Base-by-base conservation (phyloP, 2,329 filamentous ascomycete genomes). In the Ramichloridium luteum region DNA sequence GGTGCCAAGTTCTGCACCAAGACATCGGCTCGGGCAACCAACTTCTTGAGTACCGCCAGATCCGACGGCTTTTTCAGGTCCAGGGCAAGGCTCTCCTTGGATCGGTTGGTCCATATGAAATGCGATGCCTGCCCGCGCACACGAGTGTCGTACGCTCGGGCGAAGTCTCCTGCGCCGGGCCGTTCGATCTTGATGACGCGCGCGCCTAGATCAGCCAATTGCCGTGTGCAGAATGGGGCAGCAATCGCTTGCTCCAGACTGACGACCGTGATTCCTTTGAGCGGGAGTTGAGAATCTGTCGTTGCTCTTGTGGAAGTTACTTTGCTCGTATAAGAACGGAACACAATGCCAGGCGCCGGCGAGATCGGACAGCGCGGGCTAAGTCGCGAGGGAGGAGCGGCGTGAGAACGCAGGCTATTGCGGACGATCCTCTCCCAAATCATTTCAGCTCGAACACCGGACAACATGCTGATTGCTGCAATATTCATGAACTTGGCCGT, bases 1-100 rank as follows among this genome's bases (percentile, higher is more conserved):
- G 90, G 90, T 1, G 96, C 74, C 51, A 94, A 94, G 51, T 96
- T 98, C 55, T 98, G 90, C 0, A 96, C 88, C 1, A 98, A 65
- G 5, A 98, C 79, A 54, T 96, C 88, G 49, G 81, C 88, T 52
- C 81, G 76, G 32, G 75, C 74, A 1, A 75, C 80, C 0, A 98
- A 71, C 44, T 76, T 75, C 58, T 93, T 86, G 4, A 98, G 66
- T 31, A 94, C 83, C 8, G 80, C 72, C 15, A 93, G 77, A 11
- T 90, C 90, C 2, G 76, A 70, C 13, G 76, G 69, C 46, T 92
- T 75, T 47, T 88, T 81, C 50, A 96, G 96, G 1, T 86, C 93
- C 2, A 96, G 65, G 0, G 74, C 88, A 1, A 96, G 59, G 0
- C 84, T 93, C 54, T 88, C 92, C 55, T 98, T 98, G 60, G 94